Conservation (phyloP, 805 yeast genomes). For the Candida yuanshanica region DNA sequence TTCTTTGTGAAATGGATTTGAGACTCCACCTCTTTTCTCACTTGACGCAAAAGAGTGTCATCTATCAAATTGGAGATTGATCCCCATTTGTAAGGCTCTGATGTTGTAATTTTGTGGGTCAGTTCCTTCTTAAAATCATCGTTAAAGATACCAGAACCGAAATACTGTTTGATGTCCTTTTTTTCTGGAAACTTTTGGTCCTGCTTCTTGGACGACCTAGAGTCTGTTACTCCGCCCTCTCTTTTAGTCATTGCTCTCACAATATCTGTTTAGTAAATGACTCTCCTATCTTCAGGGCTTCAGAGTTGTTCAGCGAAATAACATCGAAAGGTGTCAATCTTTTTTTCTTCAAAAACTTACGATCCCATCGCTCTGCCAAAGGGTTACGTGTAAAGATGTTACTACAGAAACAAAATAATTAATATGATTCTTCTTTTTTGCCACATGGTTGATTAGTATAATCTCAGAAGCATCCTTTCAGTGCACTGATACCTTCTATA, state of each 20-base stretch:
- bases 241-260: not conserved
- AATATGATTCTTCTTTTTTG: too few species aligned
- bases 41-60: conserved; percentile 70
- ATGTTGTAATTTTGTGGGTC: conserved; percentile 38
- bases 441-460: too few species aligned
- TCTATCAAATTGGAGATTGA: conserved; percentile 67
- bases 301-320: too few species aligned
- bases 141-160: conserved; percentile 46
- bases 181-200: conserved; percentile 10
- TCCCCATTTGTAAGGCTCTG: conserved; percentile 90
- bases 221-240: not conserved
- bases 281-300: too few species aligned
- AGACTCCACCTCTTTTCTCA: conserved; percentile 75
- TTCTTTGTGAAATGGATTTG: conserved; percentile 89
- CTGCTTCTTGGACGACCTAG: not conserved
- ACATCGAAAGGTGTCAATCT: not conserved
- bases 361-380: not conserved
- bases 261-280: too few species aligned
- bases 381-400: not conserved
- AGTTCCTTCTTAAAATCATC: conserved; percentile 33
- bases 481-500: conserved; percentile 23
- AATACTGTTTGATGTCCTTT: conserved; percentile 34
- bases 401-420: too few species aligned
- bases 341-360: not conserved
- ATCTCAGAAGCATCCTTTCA: conserved; percentile 26